These are phyloP conservation scores for Alloascoidea hylecoeti DNA, from an alignment of 805 yeast genomes.

Conservation along the genomic window DNA sequence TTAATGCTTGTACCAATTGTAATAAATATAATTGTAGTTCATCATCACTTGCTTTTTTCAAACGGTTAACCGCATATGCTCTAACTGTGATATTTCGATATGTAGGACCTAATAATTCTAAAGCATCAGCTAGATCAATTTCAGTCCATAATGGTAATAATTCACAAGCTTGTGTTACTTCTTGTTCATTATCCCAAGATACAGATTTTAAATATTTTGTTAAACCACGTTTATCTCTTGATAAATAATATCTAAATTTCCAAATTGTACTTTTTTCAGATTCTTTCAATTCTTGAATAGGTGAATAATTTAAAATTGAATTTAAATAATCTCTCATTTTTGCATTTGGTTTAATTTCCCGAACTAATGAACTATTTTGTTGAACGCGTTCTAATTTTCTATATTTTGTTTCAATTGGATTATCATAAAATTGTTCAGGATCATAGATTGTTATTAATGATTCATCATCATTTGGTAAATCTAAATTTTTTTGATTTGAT, in stretches of 20 bases:
- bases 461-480: background rate
- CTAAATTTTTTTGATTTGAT: background rate
- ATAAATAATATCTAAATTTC: slow-evolving; percentile 76
- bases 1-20: slow-evolving; percentile 84
- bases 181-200: slow-evolving; percentile 77
- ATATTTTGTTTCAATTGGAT: slow-evolving; percentile 82
- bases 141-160: slow-evolving; percentile 58
- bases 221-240: slow-evolving; percentile 52
- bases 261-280: slow-evolving; percentile 80
- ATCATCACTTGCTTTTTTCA: slow-evolving; percentile 62
- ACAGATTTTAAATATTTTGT: slow-evolving; percentile 80
- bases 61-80: slow-evolving; percentile 76
- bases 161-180: slow-evolving; percentile 66
- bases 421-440: slow-evolving; percentile 53
- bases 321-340: slow-evolving; percentile 62
- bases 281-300: slow-evolving; percentile 68
- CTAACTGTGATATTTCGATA: slow-evolving; percentile 65
- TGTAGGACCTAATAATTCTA: slow-evolving; percentile 71
- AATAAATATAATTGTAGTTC: slow-evolving; percentile 72
- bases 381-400: slow-evolving; percentile 76
- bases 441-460: slow-evolving; percentile 33
- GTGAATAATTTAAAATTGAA: slow-evolving; percentile 60
- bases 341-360: slow-evolving; percentile 80
- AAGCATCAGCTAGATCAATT: slow-evolving; percentile 71
- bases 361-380: slow-evolving; percentile 62